Evolutionary conservation across 768 basidiomycete genomes (phyloP).

Genomic region (Naganishia randhawae): DNA sequence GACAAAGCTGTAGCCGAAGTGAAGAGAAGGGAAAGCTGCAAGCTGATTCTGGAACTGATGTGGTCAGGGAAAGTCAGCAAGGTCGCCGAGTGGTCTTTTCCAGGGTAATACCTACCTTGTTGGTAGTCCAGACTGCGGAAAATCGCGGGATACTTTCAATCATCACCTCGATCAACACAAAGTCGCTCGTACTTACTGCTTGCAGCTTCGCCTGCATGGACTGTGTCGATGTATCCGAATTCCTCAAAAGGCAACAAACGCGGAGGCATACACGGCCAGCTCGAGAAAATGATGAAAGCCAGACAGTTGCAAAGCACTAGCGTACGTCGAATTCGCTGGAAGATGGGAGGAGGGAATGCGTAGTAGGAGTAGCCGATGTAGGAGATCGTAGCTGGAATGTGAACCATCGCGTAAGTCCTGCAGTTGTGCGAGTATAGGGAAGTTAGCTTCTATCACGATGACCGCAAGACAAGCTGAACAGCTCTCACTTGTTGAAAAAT

Average conservation of each 20-base stretch:
- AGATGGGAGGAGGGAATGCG: slow-evolving; percentile 35
- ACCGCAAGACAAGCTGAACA: background rate
- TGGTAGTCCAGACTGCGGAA: slow-evolving; percentile 40
- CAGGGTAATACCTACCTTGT: slow-evolving; percentile 31
- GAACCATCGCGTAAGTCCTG: slow-evolving; percentile 45
- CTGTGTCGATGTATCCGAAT: slow-evolving; percentile 40
- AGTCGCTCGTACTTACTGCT: slow-evolving; percentile 30
- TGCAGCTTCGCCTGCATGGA: slow-evolving; percentile 40
- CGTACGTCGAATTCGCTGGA: slow-evolving; percentile 39
- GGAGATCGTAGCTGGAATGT: slow-evolving; percentile 43
- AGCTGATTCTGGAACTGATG: slow-evolving; percentile 43
- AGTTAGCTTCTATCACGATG: background rate
- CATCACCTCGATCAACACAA: background rate
- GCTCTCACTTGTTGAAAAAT: slow-evolving; percentile 40
- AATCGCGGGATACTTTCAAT: background rate
- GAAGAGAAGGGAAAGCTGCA: slow-evolving; percentile 40
- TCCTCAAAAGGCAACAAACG: slow-evolving; percentile 37
- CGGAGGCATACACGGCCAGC: slow-evolving; percentile 46
- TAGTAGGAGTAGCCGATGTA: slow-evolving; percentile 40
- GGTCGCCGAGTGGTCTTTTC: background rate
- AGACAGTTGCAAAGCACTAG: slow-evolving; percentile 41
- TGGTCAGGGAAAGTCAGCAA: slow-evolving; percentile 2
- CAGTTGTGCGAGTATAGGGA: background rate
- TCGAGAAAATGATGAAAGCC: slow-evolving; percentile 42
- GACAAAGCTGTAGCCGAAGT: slow-evolving; percentile 26